Percentiles rank a stretch among this genome's conserved stretches.
phyloP scores from a whole-genome alignment of 129 eudicot genomes.

The Kitagawia praeruptora region DNA sequence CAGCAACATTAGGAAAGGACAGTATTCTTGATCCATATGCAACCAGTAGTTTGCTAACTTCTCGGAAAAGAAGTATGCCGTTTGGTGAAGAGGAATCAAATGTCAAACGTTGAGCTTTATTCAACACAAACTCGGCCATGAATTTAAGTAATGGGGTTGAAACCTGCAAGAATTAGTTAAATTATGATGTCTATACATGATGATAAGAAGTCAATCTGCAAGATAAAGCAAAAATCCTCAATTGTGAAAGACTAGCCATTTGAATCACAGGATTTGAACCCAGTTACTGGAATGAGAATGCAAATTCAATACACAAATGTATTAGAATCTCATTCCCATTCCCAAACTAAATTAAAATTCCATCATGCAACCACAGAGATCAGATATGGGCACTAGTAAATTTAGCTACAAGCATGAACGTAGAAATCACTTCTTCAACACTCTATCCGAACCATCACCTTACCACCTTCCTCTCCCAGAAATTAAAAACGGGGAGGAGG shows the following conservation, averaged over 20 bases:
- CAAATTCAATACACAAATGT: background rate
- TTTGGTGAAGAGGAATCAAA: slow-evolving; percentile 93
- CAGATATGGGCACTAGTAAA: background rate
- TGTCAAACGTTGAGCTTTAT: slow-evolving; percentile 88
- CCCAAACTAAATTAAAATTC: background rate
- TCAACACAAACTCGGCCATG: slow-evolving; percentile 88
- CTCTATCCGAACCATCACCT: background rate
- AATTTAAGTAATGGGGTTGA: slow-evolving; percentile 89
- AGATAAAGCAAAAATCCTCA: background rate
- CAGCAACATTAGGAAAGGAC: slow-evolving; percentile 61
- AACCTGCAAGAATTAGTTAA: slow-evolving; percentile 43
- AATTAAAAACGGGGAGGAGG: no score
- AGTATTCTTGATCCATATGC: slow-evolving; percentile 88
- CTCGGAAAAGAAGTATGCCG: slow-evolving; percentile 96
- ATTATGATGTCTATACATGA: background rate
- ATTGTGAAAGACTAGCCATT: background rate
- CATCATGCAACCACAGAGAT: background rate
- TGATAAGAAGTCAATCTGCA: background rate
- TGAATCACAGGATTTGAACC: background rate
- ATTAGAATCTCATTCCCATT: background rate
- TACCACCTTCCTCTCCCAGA: background rate
- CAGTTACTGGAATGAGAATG: background rate
- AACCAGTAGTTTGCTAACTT: slow-evolving; percentile 90
- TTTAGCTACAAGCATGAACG: background rate
- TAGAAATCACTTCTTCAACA: background rate